Evolutionary conservation across 441 rosid genomes (phyloP), one percentile per base, ranked within the genome.

Genomic region (Euphorbia schlechtendalii): DNA sequence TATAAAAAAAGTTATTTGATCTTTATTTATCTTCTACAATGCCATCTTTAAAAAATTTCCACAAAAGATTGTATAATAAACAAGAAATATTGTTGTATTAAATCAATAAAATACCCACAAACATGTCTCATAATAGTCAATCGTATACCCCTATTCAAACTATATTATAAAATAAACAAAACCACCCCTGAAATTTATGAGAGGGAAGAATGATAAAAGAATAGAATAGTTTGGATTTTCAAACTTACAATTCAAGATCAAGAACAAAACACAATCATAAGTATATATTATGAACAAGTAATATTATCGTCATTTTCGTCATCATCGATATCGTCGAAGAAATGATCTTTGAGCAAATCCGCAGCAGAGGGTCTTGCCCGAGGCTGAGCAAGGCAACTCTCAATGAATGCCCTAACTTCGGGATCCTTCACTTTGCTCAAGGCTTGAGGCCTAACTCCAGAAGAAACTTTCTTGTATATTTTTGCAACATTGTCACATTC

Each of bases 361-460:
- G 76, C 46, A 13, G 92, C 92, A 78, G 87, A 79, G 36, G 84
- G 78, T 64, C 94, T 77, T 10, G 69, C 67, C 15, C 79, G 48
- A 20, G 85, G 88, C 52, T 87, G 83, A 75, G 79, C 82, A 52
- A 89, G 83, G 76, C 96, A 89, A 63, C 77, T 86, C 75, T 89
- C 93, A 43, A 89, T 89, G 68, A 89, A 84, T 60, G 80, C 78
- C 80, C 63, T 87, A 55, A 78, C 79, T 70, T 79, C 82, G 32
- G 84, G 83, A 62, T 87, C 84, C 41, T 69, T 78, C 63, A 87
- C 86, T 78, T 77, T 85, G 68, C 69, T 59, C 15, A 89, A 85
- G 59, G 94, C 84, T n/a, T 75, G 78, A 34, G 96, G 91, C 73
- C 80, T 89, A 34, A 80, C 63, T 18, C 88, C 84, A 21, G 83